Evolutionary conservation across 371 early-diverging fungal genomes (phyloP), one percentile per base, ranked within the genome.

Genomic region (Mortierella sp.): DNA sequence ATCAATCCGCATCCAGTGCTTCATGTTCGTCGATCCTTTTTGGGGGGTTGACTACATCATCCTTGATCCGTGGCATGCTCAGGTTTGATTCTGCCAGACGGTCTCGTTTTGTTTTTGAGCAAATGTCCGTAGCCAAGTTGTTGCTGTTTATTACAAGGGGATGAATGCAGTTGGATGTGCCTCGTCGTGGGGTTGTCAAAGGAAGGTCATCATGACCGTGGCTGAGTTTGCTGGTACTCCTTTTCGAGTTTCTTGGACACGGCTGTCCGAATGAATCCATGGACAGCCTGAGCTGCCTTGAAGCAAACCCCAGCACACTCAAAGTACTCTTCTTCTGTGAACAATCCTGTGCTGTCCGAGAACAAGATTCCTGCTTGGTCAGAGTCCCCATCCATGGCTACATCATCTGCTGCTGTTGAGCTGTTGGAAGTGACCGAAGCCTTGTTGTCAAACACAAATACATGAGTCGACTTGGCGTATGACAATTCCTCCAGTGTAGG

Each of bases 391-490:
- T 59, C 54, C 55, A 19, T 50, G 29, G 25, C 37, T n/a, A 16
- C 31, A 12, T 43, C 21, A 5, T 53, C 62, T 19, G 34, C 10
- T 34, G 34, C 10, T 34, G 34, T 34, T 12, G 41, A 3, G 41
- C 13, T 37, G 37, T 50, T 53, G 0, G 49, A 27, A 7, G 48
- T 19, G 34, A 81, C 67, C 57, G 68, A 67, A 40, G 71, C 49
- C 21, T 71, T 63, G 61, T 83, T 87, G 60, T 90, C 90, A 79
- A 96, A 95, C 28, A 92, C 94, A 85, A 95, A 94, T 4, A 88
- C 90, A 65, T 97, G 98, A 25, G 82, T 73, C 0, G 96, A 96
- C 64, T 73, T 66, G 0, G 94, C 92, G 22, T 78, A 77, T 81
- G 88, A 85, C 21, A 87, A 63, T 79, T 97, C 98, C 50, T 86